Conservation (phyloP, 352 stramenopile genomes). For the Globisporangium mamillatum region DNA sequence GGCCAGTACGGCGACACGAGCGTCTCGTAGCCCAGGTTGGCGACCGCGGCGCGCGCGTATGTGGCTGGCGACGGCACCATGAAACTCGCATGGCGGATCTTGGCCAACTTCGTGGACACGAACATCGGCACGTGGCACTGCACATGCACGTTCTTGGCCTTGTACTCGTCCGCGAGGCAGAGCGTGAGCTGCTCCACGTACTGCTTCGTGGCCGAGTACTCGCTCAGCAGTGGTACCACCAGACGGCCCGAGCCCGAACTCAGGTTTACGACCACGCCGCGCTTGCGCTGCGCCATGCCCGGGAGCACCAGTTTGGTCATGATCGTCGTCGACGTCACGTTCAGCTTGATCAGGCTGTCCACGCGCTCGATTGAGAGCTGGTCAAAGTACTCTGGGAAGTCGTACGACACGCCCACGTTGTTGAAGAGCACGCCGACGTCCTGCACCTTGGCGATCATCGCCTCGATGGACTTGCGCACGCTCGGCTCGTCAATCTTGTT, state of each 20-base stretch:
- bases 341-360: constrained; percentile 89
- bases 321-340: constrained; percentile 68
- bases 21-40: constrained; percentile 92
- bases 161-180: constrained; percentile 95
- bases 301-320: constrained; percentile 89
- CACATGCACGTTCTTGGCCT: constrained; percentile 90
- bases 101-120: constrained; percentile 98
- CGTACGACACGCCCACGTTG: constrained; percentile 99
- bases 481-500: constrained; percentile 83
- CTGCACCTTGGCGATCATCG: constrained; percentile 64
- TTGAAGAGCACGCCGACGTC: constrained; percentile 98
- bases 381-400: constrained; percentile 98
- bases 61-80: constrained; percentile 89
- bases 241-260: constrained; percentile 95
- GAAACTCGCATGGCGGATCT: constrained; percentile 95
- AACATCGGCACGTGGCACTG: constrained; percentile 99
- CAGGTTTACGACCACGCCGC: constrained; percentile 97
- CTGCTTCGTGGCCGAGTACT: constrained; percentile 98
- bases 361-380: constrained; percentile 95
- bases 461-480: constrained; percentile 53
- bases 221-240: constrained; percentile 93
- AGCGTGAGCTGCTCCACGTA: constrained; percentile 97
- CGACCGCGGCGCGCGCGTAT: constrained; percentile 91
- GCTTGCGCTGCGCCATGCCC: constrained; percentile 94
- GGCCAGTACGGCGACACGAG: constrained; percentile 94